Evolutionary conservation across 148 eudicot species (phyloP).

Genomic region (Fallopia convolvulus): DNA sequence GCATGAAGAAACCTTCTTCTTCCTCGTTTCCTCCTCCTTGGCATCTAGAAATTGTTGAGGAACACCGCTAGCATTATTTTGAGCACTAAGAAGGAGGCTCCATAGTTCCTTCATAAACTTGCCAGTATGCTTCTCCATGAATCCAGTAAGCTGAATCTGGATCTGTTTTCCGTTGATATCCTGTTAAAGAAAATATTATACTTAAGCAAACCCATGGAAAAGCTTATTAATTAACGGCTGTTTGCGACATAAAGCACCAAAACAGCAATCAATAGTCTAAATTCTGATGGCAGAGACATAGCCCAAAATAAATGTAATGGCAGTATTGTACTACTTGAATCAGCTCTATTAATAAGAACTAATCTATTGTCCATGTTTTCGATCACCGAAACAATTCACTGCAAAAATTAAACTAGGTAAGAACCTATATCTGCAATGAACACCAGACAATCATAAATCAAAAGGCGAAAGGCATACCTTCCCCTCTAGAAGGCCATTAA

Average conservation of each 20-base stretch:
- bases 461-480: constrained; percentile 39
- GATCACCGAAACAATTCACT: background rate
- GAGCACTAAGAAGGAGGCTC: constrained; percentile 89
- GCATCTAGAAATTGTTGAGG: constrained; percentile 98
- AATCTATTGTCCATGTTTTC: background rate
- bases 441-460: background rate
- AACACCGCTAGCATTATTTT: constrained; percentile 87
- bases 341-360: background rate
- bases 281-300: background rate
- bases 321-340: background rate
- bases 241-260: background rate
- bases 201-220: background rate
- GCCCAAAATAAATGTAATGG: background rate
- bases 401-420: background rate
- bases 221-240: background rate
- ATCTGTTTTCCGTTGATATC: constrained; percentile 80
- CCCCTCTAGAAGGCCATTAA: constrained; percentile 75
- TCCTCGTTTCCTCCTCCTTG: constrained; percentile 90
- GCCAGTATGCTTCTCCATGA: constrained; percentile 97
- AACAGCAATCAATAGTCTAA: background rate
- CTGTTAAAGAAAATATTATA: constrained; percentile 25
- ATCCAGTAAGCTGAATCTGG: constrained; percentile 87
- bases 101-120: constrained; percentile 99
- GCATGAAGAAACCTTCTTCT: constrained; percentile 54
- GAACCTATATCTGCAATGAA: background rate